Evolutionary conservation across 1,284 basidiomycete species (phyloP).

Genomic region (Cerioporus squamosus): DNA sequence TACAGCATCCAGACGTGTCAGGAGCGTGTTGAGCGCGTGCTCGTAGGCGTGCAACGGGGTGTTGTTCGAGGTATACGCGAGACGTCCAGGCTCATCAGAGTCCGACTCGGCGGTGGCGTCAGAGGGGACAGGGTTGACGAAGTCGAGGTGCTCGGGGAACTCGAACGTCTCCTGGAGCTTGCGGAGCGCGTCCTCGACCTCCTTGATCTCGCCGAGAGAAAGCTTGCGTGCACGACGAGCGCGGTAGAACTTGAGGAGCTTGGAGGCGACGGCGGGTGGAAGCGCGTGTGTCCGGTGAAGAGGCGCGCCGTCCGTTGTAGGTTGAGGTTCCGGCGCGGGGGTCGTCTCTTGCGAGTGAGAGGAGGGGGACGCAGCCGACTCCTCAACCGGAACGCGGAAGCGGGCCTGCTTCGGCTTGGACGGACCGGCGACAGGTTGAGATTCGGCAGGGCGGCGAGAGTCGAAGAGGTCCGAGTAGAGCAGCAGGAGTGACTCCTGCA

Average conservation of each 20-base stretch:
- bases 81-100: slow-evolving; percentile 13
- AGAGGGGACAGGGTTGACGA: slow-evolving; percentile 21
- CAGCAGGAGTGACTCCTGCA: slow-evolving; percentile 16
- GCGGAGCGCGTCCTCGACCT: slow-evolving; percentile 33
- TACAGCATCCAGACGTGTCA: slow-evolving; percentile 69
- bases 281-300: slow-evolving; percentile 28
- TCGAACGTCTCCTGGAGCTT: slow-evolving; percentile 34
- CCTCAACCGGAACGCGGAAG: neutral
- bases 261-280: slow-evolving; percentile 24
- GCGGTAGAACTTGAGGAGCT: slow-evolving; percentile 23
- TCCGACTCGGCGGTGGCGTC: slow-evolving; percentile 4
- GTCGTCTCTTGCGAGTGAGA: neutral
- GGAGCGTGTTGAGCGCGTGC: slow-evolving; percentile 58
- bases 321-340: neutral
- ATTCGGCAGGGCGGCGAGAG: neutral
- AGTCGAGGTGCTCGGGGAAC: slow-evolving; percentile 39
- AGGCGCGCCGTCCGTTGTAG: slow-evolving; percentile 10
- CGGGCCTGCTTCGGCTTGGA: neutral
- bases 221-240: slow-evolving; percentile 26
- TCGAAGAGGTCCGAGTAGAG: slow-evolving; percentile 23
- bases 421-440: slow-evolving; percentile 9
- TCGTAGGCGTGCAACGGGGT: slow-evolving; percentile 53
- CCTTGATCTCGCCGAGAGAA: slow-evolving; percentile 31
- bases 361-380: neutral
- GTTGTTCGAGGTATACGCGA: slow-evolving; percentile 50